Base-by-base conservation (phyloP, 345 rosid genomes). In the Eucalyptus virginea region DNA sequence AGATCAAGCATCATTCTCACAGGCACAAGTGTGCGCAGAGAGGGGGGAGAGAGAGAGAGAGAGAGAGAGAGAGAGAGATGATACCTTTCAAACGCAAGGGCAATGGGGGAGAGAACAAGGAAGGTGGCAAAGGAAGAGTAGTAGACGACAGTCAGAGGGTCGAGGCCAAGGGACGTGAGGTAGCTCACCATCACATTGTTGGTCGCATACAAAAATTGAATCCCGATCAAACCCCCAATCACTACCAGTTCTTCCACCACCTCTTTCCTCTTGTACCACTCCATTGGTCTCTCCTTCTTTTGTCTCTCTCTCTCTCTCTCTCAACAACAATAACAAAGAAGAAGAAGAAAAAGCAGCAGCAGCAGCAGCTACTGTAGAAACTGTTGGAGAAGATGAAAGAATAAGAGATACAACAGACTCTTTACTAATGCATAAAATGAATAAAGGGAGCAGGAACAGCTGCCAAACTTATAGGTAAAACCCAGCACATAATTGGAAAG, bases 141-240 rank as follows among this genome's bases (percentile, higher is more conserved):
- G 93, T 96, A 94, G 89, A 94, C 93, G 93, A 96, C 94, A 89
- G 97, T 92, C 37, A 94, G 92, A 91, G 97, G 92, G 56, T 90
- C 89, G 45, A 97, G 94, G 87, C 99, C 97, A 48, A 96, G 91
- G 30, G 99, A 94, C 99, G 96, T 96, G 58, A 98, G 89, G 92
- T 96, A 95, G 89, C 95, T 94, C 94, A 95, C 91, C 85, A 96
- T 91, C 89, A 96, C 88, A 1, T 98, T 91, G 88, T 92, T 96
- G 26, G 94, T 96, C 49, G 98, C 98, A 89, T 95, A 95, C 47
- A 95, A 93, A 90, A 96, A 90, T 89, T 97, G 99, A 89, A 94
- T 93, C 47, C 56, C 93, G 24, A 94, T 86, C 90, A 96, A 93
- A 40, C 99, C 99, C 85, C 94, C 98, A 28, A 94, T 86, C 47